Evolutionary conservation across 2,329 filamentous ascomycete genomes (phyloP).

Genomic region (Diaporthe australafricana): DNA sequence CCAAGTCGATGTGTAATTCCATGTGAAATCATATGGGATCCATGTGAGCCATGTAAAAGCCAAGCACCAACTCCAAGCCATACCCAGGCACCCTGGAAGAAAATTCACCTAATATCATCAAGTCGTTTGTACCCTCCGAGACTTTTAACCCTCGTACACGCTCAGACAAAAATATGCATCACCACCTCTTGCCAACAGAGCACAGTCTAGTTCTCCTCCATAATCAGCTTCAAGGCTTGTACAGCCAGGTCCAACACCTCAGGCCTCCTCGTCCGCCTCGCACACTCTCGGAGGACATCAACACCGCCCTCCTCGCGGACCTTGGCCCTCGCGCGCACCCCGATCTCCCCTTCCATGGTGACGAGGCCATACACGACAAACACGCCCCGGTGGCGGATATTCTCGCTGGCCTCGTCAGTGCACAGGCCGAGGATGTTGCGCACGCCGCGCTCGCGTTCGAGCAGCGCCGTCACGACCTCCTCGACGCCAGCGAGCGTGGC

Average conservation of each 20-base stretch:
- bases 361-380: constrained; percentile 82
- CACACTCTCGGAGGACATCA: constrained; percentile 74
- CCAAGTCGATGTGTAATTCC: not conserved
- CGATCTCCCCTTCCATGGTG: constrained; percentile 73
- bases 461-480: constrained; percentile 75
- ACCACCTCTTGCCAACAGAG: not conserved
- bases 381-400: constrained; percentile 77
- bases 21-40: not conserved
- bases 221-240: constrained; percentile 76
- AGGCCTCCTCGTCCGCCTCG: constrained; percentile 75
- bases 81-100: not conserved
- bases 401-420: constrained; percentile 73
- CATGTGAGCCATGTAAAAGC: not conserved
- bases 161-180: constrained; percentile 13
- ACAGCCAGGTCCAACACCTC: constrained; percentile 79
- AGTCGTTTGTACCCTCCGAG: not conserved
- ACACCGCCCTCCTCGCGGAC: constrained; percentile 73
- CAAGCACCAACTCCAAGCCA: constrained; percentile 3
- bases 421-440: constrained; percentile 85
- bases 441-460: constrained; percentile 78
- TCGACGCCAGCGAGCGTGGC: constrained; percentile 87
- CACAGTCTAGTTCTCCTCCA: constrained; percentile 52
- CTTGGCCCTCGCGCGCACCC: constrained; percentile 68
- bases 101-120: not conserved
- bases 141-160: not conserved